Evolutionary conservation across 371 early-diverging fungal genomes (phyloP), one percentile per base, ranked within the genome.

Genomic region (Zychaea mexicana): DNA sequence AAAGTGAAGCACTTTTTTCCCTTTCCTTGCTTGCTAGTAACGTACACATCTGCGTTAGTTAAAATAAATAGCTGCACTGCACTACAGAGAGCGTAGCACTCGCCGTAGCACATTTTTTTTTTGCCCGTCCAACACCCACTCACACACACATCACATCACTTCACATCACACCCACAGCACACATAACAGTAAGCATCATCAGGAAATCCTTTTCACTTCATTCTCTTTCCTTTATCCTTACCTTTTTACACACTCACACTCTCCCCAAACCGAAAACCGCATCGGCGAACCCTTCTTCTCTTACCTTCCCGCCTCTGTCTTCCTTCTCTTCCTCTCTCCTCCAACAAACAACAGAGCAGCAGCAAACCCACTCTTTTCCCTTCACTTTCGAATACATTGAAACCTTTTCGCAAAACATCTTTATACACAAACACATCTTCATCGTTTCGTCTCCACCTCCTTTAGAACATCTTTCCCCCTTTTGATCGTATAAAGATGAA

Each of bases 181-280:
- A 42, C 49, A 49, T 49, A 49, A 49, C n/a, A 49, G 24, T 24
- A 6, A 49, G 49, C 0, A 49, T 22, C 22, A 49, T 19, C 42
- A 49, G 49, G 24, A 24, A 49, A 49, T 49, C 49, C 22, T 49
- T 49, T 49, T 49, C 49, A 49, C 49, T 57, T 57, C 57, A 32
- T 56, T 56, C 57, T 57, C 38, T 57, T 57, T 57, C 57, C 38
- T 57, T 57, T 57, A 33, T 57, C 39, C 57, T 21, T 26, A 38
- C 38, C 57, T 57, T 57, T 24, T 12, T 42, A 42, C 7, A 7
- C 2, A 4, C 15, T 42, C 7, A 17, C 13, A 15, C 15, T 42
- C 42, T 15, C 42, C 42, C 42, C 15, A n/a, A n/a, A n/a, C n/a
- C 42, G n/a, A 7, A 33, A 33, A 7, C 22, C 49, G n/a, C 21